Base-by-base conservation (phyloP, 2,329 filamentous ascomycete genomes). In the Fragosphaeria purpurea region DNA sequence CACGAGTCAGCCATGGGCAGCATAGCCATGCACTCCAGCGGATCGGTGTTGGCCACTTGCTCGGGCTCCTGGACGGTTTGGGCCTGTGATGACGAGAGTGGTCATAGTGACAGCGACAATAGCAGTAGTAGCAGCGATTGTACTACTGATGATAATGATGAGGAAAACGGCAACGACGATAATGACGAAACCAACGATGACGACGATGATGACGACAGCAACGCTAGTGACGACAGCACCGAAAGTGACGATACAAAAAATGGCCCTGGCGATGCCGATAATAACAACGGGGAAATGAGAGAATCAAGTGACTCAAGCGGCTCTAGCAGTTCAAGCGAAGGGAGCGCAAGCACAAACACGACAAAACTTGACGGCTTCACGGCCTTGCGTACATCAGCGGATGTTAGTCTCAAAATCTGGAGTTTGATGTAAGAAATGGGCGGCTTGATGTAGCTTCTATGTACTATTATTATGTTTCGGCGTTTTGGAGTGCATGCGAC, bases 31-130 rank as follows among this genome's bases (percentile, higher is more conserved):
- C 78, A 82, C 57, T 62, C 64, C 4, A 75, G 74, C 54, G 78
- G 78, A 3, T 74, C 76, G 0, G 77, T 80, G 1, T 63, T 72
- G 12, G 77, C 73, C 22, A 80, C 77, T 0, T 80, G 76, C 58
- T 75, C 76, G 0, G 77, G 77, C 2, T 72, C 72, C 2, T 80
- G 76, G 77, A 62, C 59, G 37, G 33, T 51, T 11, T n/a, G 46
- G 13, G 37, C n/a, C 7, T 30, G 46, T 4, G 42, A 51, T 31
- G 12, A 35, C 13, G 38, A 47, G 11, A 40, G 50, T n/a, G 47
- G 22, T 22, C 22, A 50, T 11, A 53, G 52, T 11, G 45, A 51
- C 6, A 42, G 46, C 35, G 55, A 52, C 1, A 41, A 30, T 13
- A 53, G 8, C 61, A 40, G 41, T 13, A 32, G 34, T 34, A 41